phyloP scores from a whole-genome alignment of 192 early-diverging fungal genomes.

The Podila clonocystis region DNA sequence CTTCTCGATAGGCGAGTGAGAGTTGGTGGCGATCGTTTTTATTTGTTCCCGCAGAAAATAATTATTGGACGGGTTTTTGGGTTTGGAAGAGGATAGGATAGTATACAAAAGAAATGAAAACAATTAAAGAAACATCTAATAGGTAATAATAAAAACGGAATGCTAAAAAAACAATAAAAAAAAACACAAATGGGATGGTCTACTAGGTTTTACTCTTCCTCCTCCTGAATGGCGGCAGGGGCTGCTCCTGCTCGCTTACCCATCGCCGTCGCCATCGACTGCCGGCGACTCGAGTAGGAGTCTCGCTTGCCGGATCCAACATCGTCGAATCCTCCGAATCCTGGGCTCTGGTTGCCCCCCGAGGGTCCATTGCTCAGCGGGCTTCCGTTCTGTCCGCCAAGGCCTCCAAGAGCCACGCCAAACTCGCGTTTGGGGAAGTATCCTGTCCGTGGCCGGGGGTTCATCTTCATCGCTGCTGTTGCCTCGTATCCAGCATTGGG shows the following conservation, averaged over 20 bases:
- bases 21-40: no score
- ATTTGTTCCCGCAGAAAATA: no score
- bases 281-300: slow-evolving; percentile 44
- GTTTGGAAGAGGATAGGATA: no score
- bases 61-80: no score
- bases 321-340: slow-evolving; percentile 5
- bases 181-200: background rate
- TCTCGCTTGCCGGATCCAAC: slow-evolving; percentile 26
- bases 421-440: slow-evolving; percentile 35
- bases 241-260: slow-evolving; percentile 34
- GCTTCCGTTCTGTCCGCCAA: slow-evolving; percentile 20
- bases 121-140: background rate
- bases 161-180: background rate
- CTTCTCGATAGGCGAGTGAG: no score
- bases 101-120: no score
- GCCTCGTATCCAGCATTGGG: slow-evolving; percentile 48
- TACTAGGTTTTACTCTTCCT: slow-evolving; percentile 24
- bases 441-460: slow-evolving; percentile 31
- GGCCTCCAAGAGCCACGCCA: slow-evolving; percentile 10
- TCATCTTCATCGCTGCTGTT: slow-evolving; percentile 46
- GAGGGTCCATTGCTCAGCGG: background rate
- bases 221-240: slow-evolving; percentile 50
- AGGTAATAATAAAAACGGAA: background rate
- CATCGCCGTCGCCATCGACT: slow-evolving; percentile 47
- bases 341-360: slow-evolving; percentile 3